phyloP scores from a whole-genome alignment of 208 protist genomes.

The Phytomonas sp. region DNA sequence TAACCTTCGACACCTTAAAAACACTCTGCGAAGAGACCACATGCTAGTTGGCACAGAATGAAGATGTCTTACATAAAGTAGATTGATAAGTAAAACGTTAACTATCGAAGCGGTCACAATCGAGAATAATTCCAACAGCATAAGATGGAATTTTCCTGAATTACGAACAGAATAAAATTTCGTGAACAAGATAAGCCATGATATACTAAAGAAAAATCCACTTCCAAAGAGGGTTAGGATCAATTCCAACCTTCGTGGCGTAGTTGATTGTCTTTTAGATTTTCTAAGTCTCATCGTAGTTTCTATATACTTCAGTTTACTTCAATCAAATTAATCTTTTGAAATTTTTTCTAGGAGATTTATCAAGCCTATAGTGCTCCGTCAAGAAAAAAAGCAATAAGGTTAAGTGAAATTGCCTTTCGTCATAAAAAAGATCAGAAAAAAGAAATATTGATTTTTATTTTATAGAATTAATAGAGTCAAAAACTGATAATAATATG shows the following conservation, averaged over 20 bases:
- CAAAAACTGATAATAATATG: background rate
- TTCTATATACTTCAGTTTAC: background rate
- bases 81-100: background rate
- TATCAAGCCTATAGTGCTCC: background rate
- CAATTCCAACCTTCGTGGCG: background rate
- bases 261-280: background rate
- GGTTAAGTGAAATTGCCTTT: background rate
- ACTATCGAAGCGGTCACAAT: background rate
- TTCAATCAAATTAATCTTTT: background rate
- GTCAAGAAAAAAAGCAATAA: background rate
- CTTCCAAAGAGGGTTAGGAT: background rate
- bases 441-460: background rate
- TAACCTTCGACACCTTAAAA: background rate
- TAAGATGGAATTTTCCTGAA: background rate
- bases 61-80: background rate
- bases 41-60: background rate
- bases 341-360: background rate
- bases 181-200: background rate
- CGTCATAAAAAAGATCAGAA: constrained; percentile 3
- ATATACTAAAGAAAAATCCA: background rate
- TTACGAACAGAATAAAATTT: constrained; percentile 1
- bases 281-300: background rate
- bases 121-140: background rate
- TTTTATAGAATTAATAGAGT: constrained; percentile 1
- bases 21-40: background rate